Conservation (phyloP, 2,329 filamentous ascomycete genomes). For the Pseudocercospora eumusae region DNA sequence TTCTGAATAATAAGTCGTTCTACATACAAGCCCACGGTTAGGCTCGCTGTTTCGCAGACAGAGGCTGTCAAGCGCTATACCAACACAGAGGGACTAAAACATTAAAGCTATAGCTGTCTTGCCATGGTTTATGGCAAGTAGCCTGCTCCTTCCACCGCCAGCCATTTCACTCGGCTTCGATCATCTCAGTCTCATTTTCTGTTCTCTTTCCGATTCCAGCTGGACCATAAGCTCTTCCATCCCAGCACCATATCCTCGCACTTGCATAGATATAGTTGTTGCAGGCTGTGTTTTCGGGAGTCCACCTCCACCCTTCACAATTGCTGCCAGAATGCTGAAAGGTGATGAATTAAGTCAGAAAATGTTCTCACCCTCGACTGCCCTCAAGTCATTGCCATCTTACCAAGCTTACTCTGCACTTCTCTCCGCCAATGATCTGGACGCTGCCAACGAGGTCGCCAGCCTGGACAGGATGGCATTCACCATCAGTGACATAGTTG, state of each 20-base stretch:
- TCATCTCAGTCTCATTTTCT: not conserved
- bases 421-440: not conserved
- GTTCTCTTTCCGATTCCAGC: not conserved
- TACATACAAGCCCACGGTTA: too few relatives aligned
- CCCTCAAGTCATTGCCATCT: not conserved
- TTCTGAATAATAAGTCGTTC: too few relatives aligned
- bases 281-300: not conserved
- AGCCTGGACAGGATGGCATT: not conserved
- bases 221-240: not conserved
- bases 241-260: slow-evolving; percentile 3
- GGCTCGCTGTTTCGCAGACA: too few relatives aligned
- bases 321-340: not conserved
- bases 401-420: not conserved
- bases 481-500: not conserved
- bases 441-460: slow-evolving; percentile 1
- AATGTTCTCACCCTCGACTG: not conserved
- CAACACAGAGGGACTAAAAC: too few relatives aligned
- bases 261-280: not conserved
- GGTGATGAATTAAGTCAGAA: not conserved
- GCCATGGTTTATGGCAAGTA: not conserved
- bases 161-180: not conserved
- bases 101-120: too few relatives aligned
- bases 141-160: not conserved
- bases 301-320: slow-evolving; percentile 1
- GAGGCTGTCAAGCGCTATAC: too few relatives aligned